Evolutionary conservation across 352 stramenopile genomes (phyloP).

Genomic region (Phytopythium delawarense): DNA sequence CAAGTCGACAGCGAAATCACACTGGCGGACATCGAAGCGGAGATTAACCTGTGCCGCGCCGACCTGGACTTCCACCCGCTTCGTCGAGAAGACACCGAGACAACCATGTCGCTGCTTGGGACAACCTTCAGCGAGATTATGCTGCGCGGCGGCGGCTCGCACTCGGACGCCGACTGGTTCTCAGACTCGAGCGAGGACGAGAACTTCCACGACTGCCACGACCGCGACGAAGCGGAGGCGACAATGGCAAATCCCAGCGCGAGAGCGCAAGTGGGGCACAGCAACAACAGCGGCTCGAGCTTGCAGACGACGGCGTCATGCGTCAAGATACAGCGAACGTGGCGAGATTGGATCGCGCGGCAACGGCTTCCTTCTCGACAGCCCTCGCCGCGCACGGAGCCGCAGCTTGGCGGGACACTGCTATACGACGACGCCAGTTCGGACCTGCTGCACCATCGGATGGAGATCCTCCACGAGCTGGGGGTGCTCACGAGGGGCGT

Average conservation of each 20-base stretch:
- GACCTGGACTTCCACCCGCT: conserved; percentile 1
- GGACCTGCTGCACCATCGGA: not conserved
- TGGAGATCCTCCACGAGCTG: not conserved
- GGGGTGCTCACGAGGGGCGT: conserved; percentile 1
- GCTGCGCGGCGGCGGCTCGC: not conserved
- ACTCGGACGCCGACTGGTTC: not conserved
- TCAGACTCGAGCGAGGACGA: conserved; percentile 5
- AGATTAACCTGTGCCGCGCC: conserved; percentile 1
- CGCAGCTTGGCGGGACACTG: not conserved
- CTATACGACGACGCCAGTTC: not conserved
- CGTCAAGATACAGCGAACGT: conserved; percentile 16
- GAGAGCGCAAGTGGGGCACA: not conserved
- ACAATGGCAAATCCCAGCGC: too few species aligned
- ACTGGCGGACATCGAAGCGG: not conserved
- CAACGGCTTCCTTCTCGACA: not conserved
- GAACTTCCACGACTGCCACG: conserved; percentile 6
- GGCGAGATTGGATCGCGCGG: conserved; percentile 10
- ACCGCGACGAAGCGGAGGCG: not conserved
- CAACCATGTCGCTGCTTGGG: conserved; percentile 20
- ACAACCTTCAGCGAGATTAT: conserved; percentile 17
- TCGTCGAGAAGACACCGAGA: conserved; percentile 27
- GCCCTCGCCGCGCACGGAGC: not conserved
- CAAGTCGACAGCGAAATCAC: not conserved
- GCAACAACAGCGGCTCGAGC: not conserved
- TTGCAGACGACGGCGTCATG: conserved; percentile 1